Percentiles rank a stretch among this genome's conserved stretches.
These are phyloP conservation scores for Trichoderma koningii DNA, from an alignment of 2,329 filamentous ascomycete genomes.

Conservation along the genomic window DNA sequence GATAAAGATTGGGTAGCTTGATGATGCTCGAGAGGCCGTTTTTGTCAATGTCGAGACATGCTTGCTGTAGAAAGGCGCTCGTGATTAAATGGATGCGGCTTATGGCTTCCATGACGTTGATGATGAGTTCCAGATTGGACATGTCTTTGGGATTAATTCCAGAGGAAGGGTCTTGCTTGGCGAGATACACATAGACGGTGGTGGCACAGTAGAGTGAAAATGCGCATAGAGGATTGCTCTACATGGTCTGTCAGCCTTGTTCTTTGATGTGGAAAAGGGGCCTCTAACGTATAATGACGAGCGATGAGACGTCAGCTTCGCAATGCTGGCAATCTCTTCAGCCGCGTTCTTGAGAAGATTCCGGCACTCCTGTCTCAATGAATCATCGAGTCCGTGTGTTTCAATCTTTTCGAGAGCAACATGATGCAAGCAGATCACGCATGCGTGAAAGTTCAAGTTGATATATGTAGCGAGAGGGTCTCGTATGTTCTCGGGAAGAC, in stretches of 20 bases:
- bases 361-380: constrained; percentile 70
- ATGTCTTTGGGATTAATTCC: constrained; percentile 52
- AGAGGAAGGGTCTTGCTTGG: constrained; percentile 66
- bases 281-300: constrained; percentile 65
- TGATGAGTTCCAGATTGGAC: constrained; percentile 69
- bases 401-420: constrained; percentile 83
- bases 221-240: constrained; percentile 50
- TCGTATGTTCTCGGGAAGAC: constrained; percentile 67
- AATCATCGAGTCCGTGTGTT: constrained; percentile 64
- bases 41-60: constrained; percentile 73
- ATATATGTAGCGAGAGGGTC: constrained; percentile 76
- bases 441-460: constrained; percentile 87
- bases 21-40: constrained; percentile 46
- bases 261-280: not conserved
- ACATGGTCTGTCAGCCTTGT: not conserved
- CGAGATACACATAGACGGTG: constrained; percentile 79
- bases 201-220: constrained; percentile 84
- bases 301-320: constrained; percentile 74
- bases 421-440: constrained; percentile 85
- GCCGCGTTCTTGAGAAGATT: constrained; percentile 76
- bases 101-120: constrained; percentile 78
- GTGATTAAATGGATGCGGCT: constrained; percentile 74
- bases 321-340: constrained; percentile 79
- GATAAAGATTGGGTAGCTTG: constrained; percentile 40
- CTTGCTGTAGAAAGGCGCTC: constrained; percentile 79